Evolutionary conservation across 192 early-diverging fungal species (phyloP).

Genomic region (Coemansia sp.): DNA sequence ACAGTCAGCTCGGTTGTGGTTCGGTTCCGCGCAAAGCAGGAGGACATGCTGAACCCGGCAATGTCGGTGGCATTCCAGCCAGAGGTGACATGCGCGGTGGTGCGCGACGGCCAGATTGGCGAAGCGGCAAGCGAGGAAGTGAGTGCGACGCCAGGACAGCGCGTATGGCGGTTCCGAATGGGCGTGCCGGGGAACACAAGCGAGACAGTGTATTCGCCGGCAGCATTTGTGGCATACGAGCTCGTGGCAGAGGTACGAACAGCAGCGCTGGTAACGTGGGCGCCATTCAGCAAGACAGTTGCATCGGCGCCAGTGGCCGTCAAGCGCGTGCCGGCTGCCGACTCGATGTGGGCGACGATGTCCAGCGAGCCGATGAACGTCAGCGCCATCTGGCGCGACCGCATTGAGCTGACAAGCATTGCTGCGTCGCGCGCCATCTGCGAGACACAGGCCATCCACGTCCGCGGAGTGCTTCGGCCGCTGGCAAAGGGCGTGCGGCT

Average conservation of each 20-base stretch:
- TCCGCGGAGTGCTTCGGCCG: slow-evolving; percentile 37
- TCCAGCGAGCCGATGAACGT: slow-evolving; percentile 39
- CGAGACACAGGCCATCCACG: slow-evolving; percentile 21
- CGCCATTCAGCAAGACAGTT: slow-evolving; percentile 21
- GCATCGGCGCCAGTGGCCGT: slow-evolving; percentile 25
- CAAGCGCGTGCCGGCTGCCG: slow-evolving; percentile 37
- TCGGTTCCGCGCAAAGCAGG: slow-evolving; percentile 33
- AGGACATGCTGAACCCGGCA: slow-evolving; percentile 45
- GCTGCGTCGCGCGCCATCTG: slow-evolving; percentile 34
- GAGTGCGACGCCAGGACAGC: slow-evolving; percentile 13
- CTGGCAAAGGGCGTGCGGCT: slow-evolving; percentile 45
- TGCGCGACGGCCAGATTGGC: slow-evolving; percentile 29
- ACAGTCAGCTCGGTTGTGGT: slow-evolving; percentile 34
- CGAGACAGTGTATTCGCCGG: slow-evolving; percentile 43
- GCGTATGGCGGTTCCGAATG: slow-evolving; percentile 47
- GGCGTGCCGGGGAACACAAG: slow-evolving; percentile 38
- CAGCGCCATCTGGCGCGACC: slow-evolving; percentile 35
- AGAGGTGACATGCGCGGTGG: slow-evolving; percentile 27
- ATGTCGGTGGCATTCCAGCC: slow-evolving; percentile 33
- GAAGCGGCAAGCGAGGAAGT: slow-evolving; percentile 13
- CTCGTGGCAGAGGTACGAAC: slow-evolving; percentile 40
- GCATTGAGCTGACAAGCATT: slow-evolving; percentile 39
- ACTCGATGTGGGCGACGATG: slow-evolving; percentile 33
- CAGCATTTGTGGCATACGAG: slow-evolving; percentile 44
- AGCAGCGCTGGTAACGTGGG: slow-evolving; percentile 10